Conservation (phyloP, 192 early-diverging fungal genomes). For the Gonapodya prolifera region DNA sequence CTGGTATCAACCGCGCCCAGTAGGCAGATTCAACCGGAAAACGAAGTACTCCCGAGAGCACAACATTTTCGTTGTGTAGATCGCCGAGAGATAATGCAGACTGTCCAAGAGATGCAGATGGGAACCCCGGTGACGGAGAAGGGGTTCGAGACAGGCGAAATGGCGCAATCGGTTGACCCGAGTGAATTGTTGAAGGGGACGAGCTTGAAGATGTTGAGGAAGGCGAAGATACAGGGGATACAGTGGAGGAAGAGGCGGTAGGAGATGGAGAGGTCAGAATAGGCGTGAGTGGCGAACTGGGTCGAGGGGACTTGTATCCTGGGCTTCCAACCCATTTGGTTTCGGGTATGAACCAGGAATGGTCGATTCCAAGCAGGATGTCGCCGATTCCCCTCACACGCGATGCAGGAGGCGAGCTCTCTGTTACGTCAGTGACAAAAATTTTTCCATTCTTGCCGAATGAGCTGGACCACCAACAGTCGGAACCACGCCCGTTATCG, state of each 20-base stretch:
- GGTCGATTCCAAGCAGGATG: conserved; percentile 5
- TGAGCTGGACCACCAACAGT: not conserved
- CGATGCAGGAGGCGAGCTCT: not conserved
- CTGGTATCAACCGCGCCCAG: not conserved
- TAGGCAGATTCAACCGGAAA: conserved; percentile 3
- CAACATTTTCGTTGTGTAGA: not conserved
- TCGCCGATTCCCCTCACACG: not conserved
- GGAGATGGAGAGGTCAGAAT: not conserved
- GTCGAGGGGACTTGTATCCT: not conserved
- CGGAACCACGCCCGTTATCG: not conserved
- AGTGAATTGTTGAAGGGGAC: not conserved
- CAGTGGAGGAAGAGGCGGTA: not conserved
- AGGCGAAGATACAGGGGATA: not conserved
- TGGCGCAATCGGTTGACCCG: not conserved
- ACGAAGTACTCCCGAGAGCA: not conserved
- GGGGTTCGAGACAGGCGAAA: not conserved
- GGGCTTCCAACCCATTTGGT: not conserved
- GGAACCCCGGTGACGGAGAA: not conserved
- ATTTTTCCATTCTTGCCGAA: conserved; percentile 3
- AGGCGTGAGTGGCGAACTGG: not conserved
- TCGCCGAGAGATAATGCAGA: not conserved
- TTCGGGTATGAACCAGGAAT: not conserved
- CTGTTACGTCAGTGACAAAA: not conserved
- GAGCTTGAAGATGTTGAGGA: not conserved
- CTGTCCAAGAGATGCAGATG: not conserved